Conservation (phyloP, 2,329 filamentous ascomycete genomes). For the Neopestalotiopsis clavispora region DNA sequence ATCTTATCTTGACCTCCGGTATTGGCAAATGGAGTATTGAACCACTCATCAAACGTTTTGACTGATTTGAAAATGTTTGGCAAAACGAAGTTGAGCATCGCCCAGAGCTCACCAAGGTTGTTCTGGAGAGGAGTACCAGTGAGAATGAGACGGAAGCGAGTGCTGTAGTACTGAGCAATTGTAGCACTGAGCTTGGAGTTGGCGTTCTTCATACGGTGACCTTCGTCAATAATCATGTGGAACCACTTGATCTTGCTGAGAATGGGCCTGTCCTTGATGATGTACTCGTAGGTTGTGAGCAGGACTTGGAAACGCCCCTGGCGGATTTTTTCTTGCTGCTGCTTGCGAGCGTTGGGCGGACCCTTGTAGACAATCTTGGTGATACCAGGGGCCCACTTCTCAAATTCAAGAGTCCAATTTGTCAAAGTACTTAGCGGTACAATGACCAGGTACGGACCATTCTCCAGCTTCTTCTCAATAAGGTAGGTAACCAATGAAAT, state of each 20-base stretch:
- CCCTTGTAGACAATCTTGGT: conserved; percentile 95
- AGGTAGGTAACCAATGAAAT: conserved; percentile 97
- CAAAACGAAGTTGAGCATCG: conserved; percentile 96
- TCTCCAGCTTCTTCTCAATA: conserved; percentile 92
- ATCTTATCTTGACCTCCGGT: conserved; percentile 98
- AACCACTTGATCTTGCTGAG: conserved; percentile 99
- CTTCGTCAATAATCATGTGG: conserved; percentile 99
- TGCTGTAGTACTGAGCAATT: conserved; percentile 92
- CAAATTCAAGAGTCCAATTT: conserved; percentile 98
- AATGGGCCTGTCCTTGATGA: conserved; percentile 96
- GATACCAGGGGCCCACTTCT: conserved; percentile 95
- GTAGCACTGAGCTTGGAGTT: conserved; percentile 96
- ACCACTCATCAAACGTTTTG: conserved; percentile 99
- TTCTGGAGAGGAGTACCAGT: conserved; percentile 98
- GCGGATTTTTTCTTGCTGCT: conserved; percentile 91
- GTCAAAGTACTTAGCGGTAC: conserved; percentile 96
- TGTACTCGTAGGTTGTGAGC: conserved; percentile 97
- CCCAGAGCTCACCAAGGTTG: conserved; percentile 95
- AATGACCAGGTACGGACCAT: conserved; percentile 93
- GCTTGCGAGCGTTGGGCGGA: conserved; percentile 84
- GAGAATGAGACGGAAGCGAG: conserved; percentile 92
- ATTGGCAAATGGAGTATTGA: conserved; percentile 99
- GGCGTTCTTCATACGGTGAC: conserved; percentile 99
- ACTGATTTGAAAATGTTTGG: conserved; percentile 99
- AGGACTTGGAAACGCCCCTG: conserved; percentile 96